Evolutionary conservation across 1,284 basidiomycete species (phyloP).

Genomic region (Neolentinus lepideus): DNA sequence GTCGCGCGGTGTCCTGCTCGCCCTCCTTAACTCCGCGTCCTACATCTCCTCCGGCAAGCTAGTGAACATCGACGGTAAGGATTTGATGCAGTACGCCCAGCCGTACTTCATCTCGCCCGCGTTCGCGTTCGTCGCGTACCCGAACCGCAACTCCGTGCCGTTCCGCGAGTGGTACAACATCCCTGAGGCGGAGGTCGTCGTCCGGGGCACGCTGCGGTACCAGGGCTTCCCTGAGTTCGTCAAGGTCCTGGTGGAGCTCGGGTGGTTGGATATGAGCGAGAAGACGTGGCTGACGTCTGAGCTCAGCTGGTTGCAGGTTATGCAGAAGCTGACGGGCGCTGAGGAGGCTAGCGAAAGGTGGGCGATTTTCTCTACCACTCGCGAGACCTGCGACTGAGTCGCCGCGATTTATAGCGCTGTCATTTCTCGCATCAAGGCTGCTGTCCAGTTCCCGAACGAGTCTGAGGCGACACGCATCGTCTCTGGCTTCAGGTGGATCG

Average conservation of each 20-base stretch:
- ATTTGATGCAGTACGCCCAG: constrained; percentile 85
- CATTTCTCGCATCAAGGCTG: constrained; percentile 61
- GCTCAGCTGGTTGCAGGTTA: constrained; percentile 80
- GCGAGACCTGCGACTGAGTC: not conserved
- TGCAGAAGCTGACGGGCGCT: constrained; percentile 73
- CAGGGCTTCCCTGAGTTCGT: constrained; percentile 99
- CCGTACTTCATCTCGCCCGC: constrained; percentile 96
- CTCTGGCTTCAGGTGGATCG: constrained; percentile 90
- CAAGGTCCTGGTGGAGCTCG: constrained; percentile 81
- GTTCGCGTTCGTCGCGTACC: constrained; percentile 95
- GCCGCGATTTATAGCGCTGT: constrained; percentile 38
- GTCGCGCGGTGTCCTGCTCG: constrained; percentile 91
- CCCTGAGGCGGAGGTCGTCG: constrained; percentile 88
- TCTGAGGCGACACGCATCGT: constrained; percentile 72
- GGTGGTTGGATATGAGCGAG: constrained; percentile 75
- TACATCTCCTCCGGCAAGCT: constrained; percentile 66
- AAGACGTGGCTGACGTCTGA: constrained; percentile 77
- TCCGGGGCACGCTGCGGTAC: constrained; percentile 93
- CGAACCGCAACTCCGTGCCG: constrained; percentile 91
- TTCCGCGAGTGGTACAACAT: constrained; percentile 88
- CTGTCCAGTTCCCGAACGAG: constrained; percentile 68
- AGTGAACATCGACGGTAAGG: constrained; percentile 56
- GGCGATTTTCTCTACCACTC: constrained; percentile 14
- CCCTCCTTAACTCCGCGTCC: constrained; percentile 89
- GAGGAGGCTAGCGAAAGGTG: constrained; percentile 67